Conservation (phyloP, 352 stramenopile genomes). For the Phytopythium montanum region DNA sequence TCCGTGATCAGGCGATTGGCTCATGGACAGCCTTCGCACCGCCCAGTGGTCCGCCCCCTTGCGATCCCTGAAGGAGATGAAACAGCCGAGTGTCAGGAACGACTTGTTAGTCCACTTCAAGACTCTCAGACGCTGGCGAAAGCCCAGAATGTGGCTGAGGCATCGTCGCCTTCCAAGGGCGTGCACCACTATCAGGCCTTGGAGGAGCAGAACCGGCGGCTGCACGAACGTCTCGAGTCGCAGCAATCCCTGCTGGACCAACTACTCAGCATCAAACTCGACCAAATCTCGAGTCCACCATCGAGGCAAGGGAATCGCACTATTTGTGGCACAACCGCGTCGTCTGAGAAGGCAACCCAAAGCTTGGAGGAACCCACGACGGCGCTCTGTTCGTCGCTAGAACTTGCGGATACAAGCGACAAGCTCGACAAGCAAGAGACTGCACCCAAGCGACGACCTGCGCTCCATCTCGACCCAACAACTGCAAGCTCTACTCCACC, state of each 20-base stretch:
- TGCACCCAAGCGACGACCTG: neutral
- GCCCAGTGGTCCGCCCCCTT: neutral
- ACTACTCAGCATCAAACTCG: constrained; percentile 22
- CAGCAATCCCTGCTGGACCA: constrained; percentile 35
- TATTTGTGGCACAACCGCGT: neutral
- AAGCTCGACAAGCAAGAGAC: neutral
- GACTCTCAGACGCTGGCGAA: neutral
- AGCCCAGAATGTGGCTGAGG: neutral
- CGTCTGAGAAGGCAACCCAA: neutral
- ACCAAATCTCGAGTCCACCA: constrained; percentile 1
- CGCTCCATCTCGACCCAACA: neutral
- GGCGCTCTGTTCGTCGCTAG: neutral
- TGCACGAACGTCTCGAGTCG: constrained; percentile 24
- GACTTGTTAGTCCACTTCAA: neutral
- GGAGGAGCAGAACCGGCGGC: constrained; percentile 27
- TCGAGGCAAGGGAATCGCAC: too few species aligned
- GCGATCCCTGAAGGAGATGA: constrained; percentile 11
- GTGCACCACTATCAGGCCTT: constrained; percentile 8
- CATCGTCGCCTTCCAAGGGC: neutral
- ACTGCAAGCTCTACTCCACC: neutral
- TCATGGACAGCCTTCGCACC: neutral
- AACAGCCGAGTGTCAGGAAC: constrained; percentile 1
- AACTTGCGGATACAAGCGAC: neutral
- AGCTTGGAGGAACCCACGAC: neutral
- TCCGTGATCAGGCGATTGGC: constrained; percentile 16